Base-by-base conservation (phyloP, 108 stramenopile species). In the Mediolabrus comicus region DNA sequence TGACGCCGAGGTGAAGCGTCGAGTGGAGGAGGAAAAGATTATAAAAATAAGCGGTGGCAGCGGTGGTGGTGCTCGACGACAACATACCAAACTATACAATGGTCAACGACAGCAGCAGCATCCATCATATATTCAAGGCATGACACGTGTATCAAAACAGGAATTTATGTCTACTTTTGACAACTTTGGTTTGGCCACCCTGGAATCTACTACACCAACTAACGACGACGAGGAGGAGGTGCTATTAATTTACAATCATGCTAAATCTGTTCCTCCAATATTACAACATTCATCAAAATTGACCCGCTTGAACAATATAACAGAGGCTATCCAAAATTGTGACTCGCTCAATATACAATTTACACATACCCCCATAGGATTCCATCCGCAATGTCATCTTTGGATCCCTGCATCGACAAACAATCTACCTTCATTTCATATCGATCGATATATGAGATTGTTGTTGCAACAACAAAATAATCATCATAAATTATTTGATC, bases 321-420 rank as follows among this genome's bases (percentile, higher is more conserved):
- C 59, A 4, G 33, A 30, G 14, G 59, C 59, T 34, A 32, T 59
- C 16, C 33, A 59, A 59, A 59, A 59, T 8, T 59, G 59, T 10
- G 59, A 30, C 34, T 24, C 32, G 14, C 59, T 59, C 59, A 59
- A 59, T 59, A 19, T 59, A 9, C 59, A 59, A 59, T 59, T 36
- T 33, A 25, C 59, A 17, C 59, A 59, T 6, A 59, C 31, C 10
- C 59, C 59, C 3, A 1, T 22, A 16, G 59, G 59, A 34, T 24
- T 34, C 35, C 34, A 5, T 25, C 59, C 59, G n/a, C 31, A 34
- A 34, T 59, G 59, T 59, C 59, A 59, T 19, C 10, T 59, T 7
- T 59, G 59, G 59, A 38, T 59, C 9, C 46, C 46, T 49, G 46
- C 46, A 24, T 22, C 51, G 12, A 19, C 51, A 13, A 14, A 59